A percentile compares a stretch with the other conserved stretches of the same genome.
Evolutionary conservation across 371 early-diverging fungal genomes (phyloP).

Genomic region (Mucor irregularis): DNA sequence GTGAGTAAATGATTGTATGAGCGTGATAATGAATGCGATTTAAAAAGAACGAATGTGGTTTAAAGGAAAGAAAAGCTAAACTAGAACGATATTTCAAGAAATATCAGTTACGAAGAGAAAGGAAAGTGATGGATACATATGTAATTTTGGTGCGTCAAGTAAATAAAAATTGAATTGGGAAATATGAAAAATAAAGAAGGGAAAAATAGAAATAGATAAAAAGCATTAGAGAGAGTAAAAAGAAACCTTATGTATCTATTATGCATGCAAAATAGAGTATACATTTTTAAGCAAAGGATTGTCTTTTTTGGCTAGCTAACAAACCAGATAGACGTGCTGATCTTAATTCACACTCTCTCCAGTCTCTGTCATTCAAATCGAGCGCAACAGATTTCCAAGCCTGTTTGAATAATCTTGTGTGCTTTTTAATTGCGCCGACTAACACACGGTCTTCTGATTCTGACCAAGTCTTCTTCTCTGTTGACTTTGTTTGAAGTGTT

Average conservation of each 20-base stretch:
- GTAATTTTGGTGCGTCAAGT: too few species aligned
- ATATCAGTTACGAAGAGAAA: too few species aligned
- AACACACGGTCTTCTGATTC: conserved; percentile 32
- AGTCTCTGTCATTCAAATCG: conserved; percentile 34
- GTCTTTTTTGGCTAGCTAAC: conserved; percentile 13
- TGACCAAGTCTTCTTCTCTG: conserved; percentile 31
- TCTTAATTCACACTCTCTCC: conserved; percentile 38
- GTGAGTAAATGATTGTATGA: too few species aligned
- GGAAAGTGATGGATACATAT: too few species aligned
- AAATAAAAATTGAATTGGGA: too few species aligned
- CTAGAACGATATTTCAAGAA: not conserved
- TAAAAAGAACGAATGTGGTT: too few species aligned
- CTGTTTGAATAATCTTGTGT: conserved; percentile 37
- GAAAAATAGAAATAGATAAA: too few species aligned
- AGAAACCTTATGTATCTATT: too few species aligned
- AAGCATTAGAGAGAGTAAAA: too few species aligned
- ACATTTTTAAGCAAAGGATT: not conserved
- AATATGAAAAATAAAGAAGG: too few species aligned
- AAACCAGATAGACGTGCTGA: conserved; percentile 30
- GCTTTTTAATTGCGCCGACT: conserved; percentile 34
- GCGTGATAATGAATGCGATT: too few species aligned
- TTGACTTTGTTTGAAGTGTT: conserved; percentile 34
- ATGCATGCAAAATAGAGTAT: not conserved
- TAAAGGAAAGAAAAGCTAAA: too few species aligned
- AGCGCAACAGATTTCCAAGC: conserved; percentile 44